Evolutionary conservation across 1,284 basidiomycete species (phyloP).

Genomic region (Trichosporon ovoides): DNA sequence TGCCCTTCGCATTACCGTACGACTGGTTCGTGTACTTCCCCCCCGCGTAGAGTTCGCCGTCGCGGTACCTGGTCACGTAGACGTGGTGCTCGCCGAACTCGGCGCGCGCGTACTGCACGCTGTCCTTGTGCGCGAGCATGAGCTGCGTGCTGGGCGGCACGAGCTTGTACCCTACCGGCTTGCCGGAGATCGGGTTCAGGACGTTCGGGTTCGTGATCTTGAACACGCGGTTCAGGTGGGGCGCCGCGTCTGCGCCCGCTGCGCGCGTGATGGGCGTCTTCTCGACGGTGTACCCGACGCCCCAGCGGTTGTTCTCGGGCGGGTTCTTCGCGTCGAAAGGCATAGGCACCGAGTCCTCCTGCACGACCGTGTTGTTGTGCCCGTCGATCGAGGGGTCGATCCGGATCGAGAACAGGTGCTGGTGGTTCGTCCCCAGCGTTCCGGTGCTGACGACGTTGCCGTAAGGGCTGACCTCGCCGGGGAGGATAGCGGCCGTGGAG

Average conservation of each 20-base stretch:
- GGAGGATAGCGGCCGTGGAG: conserved; percentile 44
- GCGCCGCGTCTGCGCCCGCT: conserved; percentile 41
- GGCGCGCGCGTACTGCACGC: conserved; percentile 41
- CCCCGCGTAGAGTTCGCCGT: conserved; percentile 45
- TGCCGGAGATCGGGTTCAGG: conserved; percentile 42
- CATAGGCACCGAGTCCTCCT: conserved; percentile 46
- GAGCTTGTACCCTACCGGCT: conserved; percentile 49
- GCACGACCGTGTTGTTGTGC: conserved; percentile 45
- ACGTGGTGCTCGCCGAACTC: conserved; percentile 48
- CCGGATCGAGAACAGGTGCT: conserved; percentile 50
- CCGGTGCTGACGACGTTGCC: conserved; percentile 49
- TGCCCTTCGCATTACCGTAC: conserved; percentile 36
- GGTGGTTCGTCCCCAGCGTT: conserved; percentile 48
- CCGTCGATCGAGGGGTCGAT: conserved; percentile 44
- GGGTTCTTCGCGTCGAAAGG: conserved; percentile 34
- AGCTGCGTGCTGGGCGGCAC: conserved; percentile 44
- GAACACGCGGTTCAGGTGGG: conserved; percentile 42
- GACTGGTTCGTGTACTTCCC: conserved; percentile 47
- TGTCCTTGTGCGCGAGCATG: conserved; percentile 47
- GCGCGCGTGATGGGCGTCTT: conserved; percentile 38
- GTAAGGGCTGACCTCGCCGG: conserved; percentile 46
- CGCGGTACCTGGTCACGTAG: conserved; percentile 46
- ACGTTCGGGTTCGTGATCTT: conserved; percentile 47
- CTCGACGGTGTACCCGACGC: conserved; percentile 42
- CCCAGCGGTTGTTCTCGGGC: conserved; percentile 38